Conservation (phyloP, 306 rosid genomes). For the Dryas octopetala region DNA sequence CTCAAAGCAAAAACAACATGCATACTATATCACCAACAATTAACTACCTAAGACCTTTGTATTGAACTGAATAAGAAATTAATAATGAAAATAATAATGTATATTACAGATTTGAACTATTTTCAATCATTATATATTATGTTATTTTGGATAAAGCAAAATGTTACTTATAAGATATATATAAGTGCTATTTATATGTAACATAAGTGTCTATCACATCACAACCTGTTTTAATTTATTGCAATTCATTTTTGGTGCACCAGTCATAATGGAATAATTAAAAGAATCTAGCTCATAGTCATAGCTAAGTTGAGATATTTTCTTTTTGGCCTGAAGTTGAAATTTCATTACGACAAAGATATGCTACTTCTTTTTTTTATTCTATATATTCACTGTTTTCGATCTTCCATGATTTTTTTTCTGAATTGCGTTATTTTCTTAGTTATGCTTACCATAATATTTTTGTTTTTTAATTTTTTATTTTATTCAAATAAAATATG, state of each 20-base stretch:
- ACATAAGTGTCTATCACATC: not conserved
- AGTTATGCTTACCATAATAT: no score
- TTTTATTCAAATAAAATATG: no score
- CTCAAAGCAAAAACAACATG: not conserved
- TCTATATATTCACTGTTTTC: not conserved
- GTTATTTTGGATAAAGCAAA: constrained; percentile 4
- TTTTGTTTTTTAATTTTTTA: no score
- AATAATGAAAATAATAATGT: no score
- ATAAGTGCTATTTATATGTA: not conserved
- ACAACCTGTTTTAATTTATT: not conserved
- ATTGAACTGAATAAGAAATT: not conserved
- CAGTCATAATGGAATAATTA: not conserved
- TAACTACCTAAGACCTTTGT: not conserved
- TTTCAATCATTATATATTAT: not conserved
- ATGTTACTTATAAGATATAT: not conserved
- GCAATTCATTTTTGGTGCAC: constrained; percentile 1
- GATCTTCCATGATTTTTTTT: no score
- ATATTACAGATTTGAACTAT: no score
- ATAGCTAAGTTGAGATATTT: not conserved
- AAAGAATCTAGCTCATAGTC: not conserved
- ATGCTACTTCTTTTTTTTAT: not conserved
- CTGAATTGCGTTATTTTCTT: no score
- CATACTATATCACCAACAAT: not conserved
- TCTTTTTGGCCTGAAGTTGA: no score
- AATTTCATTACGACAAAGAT: not conserved